Evolutionary conservation across 1,284 basidiomycete genomes (phyloP).

Genomic region (Malassezia nana): DNA sequence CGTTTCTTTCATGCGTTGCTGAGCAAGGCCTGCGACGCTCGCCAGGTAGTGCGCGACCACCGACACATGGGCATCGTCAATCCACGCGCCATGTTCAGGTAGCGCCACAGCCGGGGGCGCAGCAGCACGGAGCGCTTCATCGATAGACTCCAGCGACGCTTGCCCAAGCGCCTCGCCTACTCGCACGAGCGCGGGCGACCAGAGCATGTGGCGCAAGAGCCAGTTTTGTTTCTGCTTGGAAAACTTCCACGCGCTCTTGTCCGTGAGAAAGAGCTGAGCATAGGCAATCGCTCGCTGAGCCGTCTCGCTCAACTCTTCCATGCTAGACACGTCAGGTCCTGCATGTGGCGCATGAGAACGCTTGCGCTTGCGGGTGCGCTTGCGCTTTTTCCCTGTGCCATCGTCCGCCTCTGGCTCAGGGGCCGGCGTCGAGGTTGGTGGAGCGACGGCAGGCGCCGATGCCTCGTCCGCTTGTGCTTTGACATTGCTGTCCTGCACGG

Average conservation of each 20-base stretch:
- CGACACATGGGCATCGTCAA: slow-evolving; percentile 12
- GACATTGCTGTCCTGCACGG: not conserved
- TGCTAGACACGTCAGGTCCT: slow-evolving; percentile 5
- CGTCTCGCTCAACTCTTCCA: not conserved
- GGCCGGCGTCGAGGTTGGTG: not conserved
- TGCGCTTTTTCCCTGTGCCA: slow-evolving; percentile 3
- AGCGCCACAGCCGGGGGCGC: slow-evolving; percentile 7
- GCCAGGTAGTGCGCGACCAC: slow-evolving; percentile 12
- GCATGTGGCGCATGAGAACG: not conserved
- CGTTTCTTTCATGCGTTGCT: slow-evolving; percentile 11
- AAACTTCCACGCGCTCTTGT: slow-evolving; percentile 20
- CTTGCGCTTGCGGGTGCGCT: slow-evolving; percentile 17
- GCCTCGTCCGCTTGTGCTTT: not conserved
- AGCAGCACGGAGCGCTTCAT: not conserved
- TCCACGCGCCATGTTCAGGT: slow-evolving; percentile 8
- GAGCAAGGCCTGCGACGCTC: slow-evolving; percentile 12
- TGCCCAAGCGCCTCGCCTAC: not conserved
- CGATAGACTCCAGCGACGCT: not conserved
- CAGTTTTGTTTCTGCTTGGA: slow-evolving; percentile 22
- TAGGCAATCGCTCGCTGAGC: slow-evolving; percentile 17
- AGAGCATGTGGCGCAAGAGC: slow-evolving; percentile 18
- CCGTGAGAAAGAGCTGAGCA: slow-evolving; percentile 12
- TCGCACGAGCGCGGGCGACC: slow-evolving; percentile 1
- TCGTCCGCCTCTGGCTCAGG: not conserved
- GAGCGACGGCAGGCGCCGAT: too few species aligned